These are phyloP conservation scores for Pseudoneurospora amorphoporcata DNA, from an alignment of 495 filamentous ascomycete species.

Conservation along the genomic window DNA sequence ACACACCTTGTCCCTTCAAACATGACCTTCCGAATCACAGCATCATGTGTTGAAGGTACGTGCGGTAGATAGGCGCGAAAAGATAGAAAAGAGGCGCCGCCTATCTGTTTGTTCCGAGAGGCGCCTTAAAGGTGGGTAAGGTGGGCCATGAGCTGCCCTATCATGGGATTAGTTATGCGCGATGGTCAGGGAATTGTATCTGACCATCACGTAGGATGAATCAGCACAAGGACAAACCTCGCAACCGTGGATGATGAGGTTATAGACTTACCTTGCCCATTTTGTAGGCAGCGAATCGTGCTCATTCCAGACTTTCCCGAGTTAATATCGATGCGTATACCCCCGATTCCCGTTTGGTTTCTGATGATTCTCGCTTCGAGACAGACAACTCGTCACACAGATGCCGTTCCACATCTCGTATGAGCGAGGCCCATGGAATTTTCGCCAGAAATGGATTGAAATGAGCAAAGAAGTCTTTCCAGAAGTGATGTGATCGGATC, in stretches of 20 bases:
- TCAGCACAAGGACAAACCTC: neutral
- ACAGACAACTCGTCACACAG: slow-evolving; percentile 4
- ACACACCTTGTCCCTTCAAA: neutral
- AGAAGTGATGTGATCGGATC: neutral
- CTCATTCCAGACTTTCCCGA: neutral
- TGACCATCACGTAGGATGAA: neutral
- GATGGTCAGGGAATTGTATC: neutral
- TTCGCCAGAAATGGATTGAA: neutral
- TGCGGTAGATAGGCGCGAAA: neutral
- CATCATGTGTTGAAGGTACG: neutral
- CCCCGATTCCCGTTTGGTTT: neutral
- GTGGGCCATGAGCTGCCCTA: neutral
- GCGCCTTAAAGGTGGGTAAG: neutral
- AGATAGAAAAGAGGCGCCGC: neutral
- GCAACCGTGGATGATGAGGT: neutral
- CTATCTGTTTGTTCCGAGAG: neutral
- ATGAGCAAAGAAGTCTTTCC: neutral
- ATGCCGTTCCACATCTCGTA: neutral
- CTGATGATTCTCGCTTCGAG: neutral
- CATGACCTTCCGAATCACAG: neutral
- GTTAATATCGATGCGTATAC: neutral
- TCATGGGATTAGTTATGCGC: neutral
- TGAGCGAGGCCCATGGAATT: neutral
- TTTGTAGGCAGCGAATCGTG: neutral
- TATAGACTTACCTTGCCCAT: neutral